Base-by-base conservation (phyloP, 2,329 filamentous ascomycete species). In the Ascochyta clinopodiicola region DNA sequence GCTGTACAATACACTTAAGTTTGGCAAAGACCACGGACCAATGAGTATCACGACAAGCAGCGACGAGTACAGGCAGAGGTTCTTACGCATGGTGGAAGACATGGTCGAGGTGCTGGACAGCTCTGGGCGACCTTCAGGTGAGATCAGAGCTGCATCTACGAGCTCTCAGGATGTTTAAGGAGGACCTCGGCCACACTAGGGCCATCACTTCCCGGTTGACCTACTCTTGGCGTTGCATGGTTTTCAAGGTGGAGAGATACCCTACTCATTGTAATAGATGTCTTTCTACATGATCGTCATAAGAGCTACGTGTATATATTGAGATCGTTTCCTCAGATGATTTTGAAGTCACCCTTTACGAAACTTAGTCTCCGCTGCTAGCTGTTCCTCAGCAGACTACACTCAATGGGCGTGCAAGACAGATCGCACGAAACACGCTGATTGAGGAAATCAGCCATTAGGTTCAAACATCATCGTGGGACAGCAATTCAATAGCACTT, bases 1-100 rank as follows among this genome's bases (percentile, higher is more conserved):
- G 44, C 75, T 81, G 0, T 89, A 87, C 64, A 91, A 91, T 64
- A 64, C 81, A 12, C 21, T 75, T 15, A 72, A 74, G 52, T 64
- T 61, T 47, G 77, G 91, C 25, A 85, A 84, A 29, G 77, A 81
- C 2, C 82, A 88, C 62, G 88, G 88, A 0, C 88, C 85, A 0
- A 92, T 92, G 89, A 88, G 85, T 56, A 89, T 92, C 50, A 92
- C 89, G 0, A 88, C 89, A 0, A 84, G 84, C 6, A 84, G 87
- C 9, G 77, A 80, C 0, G 89, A 92, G 74, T 92, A 92, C 65
- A 79, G 86, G 13, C 73, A 82, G 60, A 78, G 83, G 40, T 86
- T 86, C 56, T 62, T 85, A 34, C 67, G 73, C 7, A 84, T 86
- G 82, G 77, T 84, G 6, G 73, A 79, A 29, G 59, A 62, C 9